Percentiles rank a stretch among this genome's conserved stretches.
These are phyloP conservation scores for Clavispora fructus DNA, from an alignment of 805 yeast species.

Conservation along the genomic window DNA sequence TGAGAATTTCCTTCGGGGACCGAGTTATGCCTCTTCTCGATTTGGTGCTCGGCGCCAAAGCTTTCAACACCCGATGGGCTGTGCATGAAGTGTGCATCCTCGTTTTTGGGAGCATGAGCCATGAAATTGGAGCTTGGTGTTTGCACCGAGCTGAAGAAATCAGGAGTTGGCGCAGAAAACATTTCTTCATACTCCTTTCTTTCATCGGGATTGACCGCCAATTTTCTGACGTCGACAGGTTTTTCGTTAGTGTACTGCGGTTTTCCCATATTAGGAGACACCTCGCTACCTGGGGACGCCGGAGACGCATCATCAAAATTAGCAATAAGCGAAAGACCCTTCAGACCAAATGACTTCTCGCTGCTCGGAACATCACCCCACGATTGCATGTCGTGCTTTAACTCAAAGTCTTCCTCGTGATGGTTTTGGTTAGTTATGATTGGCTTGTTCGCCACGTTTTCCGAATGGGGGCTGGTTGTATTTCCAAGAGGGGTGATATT, in stretches of 20 bases:
- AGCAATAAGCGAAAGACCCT: slow-evolving; percentile 5
- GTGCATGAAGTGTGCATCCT: slow-evolving; percentile 9
- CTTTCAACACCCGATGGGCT: slow-evolving; percentile 14
- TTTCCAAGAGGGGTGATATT: neutral
- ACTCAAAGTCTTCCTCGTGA: neutral
- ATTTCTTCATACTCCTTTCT: slow-evolving; percentile 8
- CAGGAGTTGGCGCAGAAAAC: slow-evolving; percentile 13
- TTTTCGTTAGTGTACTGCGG: neutral
- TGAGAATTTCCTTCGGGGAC: neutral
- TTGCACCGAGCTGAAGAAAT: slow-evolving; percentile 14
- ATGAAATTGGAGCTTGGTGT: slow-evolving; percentile 5
- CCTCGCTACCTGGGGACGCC: slow-evolving; percentile 4
- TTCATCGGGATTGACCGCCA: neutral
- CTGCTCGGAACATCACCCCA: slow-evolving; percentile 8
- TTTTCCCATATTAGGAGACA: neutral
- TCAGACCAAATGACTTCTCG: slow-evolving; percentile 7
- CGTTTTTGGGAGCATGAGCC: neutral
- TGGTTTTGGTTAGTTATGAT: slow-evolving; percentile 2
- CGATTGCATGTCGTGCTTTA: slow-evolving; percentile 1
- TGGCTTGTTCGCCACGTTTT: slow-evolving; percentile 3
- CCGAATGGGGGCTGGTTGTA: neutral
- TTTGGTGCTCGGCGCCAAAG: slow-evolving; percentile 2
- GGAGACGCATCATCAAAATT: slow-evolving; percentile 5
- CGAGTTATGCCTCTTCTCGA: neutral
- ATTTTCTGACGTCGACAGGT: neutral